Percentiles rank a stretch among this genome's conserved stretches.
phyloP scores from a whole-genome alignment of 352 stramenopile genomes.

The Phytophthora quininea region DNA sequence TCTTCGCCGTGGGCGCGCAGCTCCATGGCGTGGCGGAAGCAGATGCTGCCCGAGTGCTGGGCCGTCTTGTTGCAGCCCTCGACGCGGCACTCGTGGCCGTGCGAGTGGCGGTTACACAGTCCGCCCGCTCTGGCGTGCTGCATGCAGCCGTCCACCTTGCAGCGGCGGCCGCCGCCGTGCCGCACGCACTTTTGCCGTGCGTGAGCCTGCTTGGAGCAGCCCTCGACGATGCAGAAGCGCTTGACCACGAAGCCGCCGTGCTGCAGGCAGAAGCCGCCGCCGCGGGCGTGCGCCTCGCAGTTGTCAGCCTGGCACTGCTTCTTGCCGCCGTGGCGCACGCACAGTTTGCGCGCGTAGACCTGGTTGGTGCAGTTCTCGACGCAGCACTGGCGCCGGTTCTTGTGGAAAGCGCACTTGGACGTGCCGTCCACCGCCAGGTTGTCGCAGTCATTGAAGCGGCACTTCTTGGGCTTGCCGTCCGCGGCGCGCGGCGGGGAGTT shows the following conservation, averaged over 20 bases:
- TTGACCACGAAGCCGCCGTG: conserved; percentile 85
- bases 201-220: conserved; percentile 80
- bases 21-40: conserved; percentile 81
- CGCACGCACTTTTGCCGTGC: conserved; percentile 79
- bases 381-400: conserved; percentile 83
- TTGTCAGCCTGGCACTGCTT: conserved; percentile 79
- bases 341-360: conserved; percentile 83
- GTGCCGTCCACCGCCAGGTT: conserved; percentile 75
- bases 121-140: conserved; percentile 77
- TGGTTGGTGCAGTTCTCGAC: conserved; percentile 86
- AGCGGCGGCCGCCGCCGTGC: conserved; percentile 70
- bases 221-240: conserved; percentile 83
- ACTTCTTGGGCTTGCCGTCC: conserved; percentile 59
- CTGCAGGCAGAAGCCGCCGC: conserved; percentile 76
- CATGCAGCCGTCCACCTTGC: conserved; percentile 77
- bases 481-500: conserved; percentile 24
- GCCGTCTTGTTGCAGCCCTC: conserved; percentile 84
- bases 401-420: conserved; percentile 83
- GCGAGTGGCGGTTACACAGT: conserved; percentile 78
- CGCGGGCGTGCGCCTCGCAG: conserved; percentile 76
- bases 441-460: conserved; percentile 84
- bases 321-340: conserved; percentile 81
- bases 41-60: conserved; percentile 79
- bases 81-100: conserved; percentile 75
- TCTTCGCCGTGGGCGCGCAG: conserved; percentile 71